Evolutionary conservation across 208 protist species (phyloP), one percentile per base, ranked within the genome.

Genomic region (Crithidia fasciculata): DNA sequence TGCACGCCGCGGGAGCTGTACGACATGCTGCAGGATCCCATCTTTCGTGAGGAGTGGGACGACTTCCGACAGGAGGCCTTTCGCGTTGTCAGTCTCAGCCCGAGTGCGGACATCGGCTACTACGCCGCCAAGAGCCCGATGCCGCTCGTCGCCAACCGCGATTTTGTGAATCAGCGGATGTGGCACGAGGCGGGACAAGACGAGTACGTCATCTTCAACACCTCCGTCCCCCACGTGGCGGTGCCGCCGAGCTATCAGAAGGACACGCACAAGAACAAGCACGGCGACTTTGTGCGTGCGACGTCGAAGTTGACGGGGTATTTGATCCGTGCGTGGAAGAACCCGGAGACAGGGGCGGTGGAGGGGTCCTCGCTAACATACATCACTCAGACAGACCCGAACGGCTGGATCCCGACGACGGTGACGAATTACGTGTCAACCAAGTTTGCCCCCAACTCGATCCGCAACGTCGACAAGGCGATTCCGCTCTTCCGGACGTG

Each of bases 171-270:
- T 70, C 94, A 97, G 75, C 88, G 94, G 40, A 84, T 83, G 70
- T 97, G 94, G 92, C 78, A 92, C 47, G 84, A 85, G 19, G 81
- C 87, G 41, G 90, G 87, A 0, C 59, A 62, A 57, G 75, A 73
- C 39, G 89, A 95, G 76, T 97, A 90, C 67, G 79, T 96, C 40
- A 97, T 97, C 63, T 95, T 96, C 72, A 97, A 97, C 74, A 95
- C 88, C 9, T 87, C 86, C 47, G 92, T 95, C n/a, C 89, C 88
- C 37, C 89, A 95, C 75, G 2, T 40, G n/a, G 63, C 43, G 18
- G 81, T 89, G 55, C 87, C 89, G 2, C 37, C 78, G 62, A 76
- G 78, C 10, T 93, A 87, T 63, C 74, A 92, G 58, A 76, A 82
- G 47, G 60, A 81, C n/a, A 18, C 3, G 36, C 69, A 87, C 81